Conservation (phyloP, 2,329 filamentous ascomycete genomes). For the Oidium heveae region DNA sequence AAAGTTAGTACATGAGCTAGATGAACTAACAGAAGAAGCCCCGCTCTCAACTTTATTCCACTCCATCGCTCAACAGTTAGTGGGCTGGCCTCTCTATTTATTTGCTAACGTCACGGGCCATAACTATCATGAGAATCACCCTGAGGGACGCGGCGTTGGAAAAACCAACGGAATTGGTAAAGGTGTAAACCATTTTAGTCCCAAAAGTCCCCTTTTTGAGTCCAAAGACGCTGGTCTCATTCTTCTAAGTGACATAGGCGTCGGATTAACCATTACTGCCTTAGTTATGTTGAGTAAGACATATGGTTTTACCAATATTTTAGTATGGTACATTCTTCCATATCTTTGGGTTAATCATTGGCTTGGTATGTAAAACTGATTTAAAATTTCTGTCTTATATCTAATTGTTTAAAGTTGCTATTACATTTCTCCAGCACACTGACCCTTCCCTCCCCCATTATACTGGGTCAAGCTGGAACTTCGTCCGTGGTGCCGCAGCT, state of each 20-base stretch:
- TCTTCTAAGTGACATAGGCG: conserved; percentile 61
- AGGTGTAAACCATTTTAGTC: conserved; percentile 90
- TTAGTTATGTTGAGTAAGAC: conserved; percentile 39
- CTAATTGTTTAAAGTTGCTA: conserved; percentile 40
- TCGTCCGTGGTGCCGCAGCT: conserved; percentile 73
- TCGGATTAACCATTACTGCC: conserved; percentile 32
- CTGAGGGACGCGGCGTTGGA: conserved; percentile 78
- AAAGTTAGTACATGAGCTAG: conserved; percentile 51
- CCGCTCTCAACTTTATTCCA: conserved; percentile 54
- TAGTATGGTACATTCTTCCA: conserved; percentile 84
- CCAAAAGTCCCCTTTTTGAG: conserved; percentile 72
- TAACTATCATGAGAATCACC: conserved; percentile 76
- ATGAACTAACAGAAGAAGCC: conserved; percentile 83
- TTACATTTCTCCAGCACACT: conserved; percentile 94
- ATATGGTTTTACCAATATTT: conserved; percentile 65
- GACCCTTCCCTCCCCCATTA: conserved; percentile 89
- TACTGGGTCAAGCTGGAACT: conserved; percentile 67
- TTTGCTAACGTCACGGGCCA: conserved; percentile 84
- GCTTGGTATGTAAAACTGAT: conserved; percentile 44
- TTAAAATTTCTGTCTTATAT: conserved; percentile 4
- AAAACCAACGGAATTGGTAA: conserved; percentile 60
- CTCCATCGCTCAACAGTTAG: conserved; percentile 63
- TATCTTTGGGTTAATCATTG: conserved; percentile 99
- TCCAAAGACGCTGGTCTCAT: conserved; percentile 75
- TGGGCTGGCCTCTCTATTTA: conserved; percentile 86